A percentile compares a stretch with the other conserved stretches of the same genome.
Evolutionary conservation across 164 flowering plant species (phyloP).

Genomic region (Aristolochia californica): DNA sequence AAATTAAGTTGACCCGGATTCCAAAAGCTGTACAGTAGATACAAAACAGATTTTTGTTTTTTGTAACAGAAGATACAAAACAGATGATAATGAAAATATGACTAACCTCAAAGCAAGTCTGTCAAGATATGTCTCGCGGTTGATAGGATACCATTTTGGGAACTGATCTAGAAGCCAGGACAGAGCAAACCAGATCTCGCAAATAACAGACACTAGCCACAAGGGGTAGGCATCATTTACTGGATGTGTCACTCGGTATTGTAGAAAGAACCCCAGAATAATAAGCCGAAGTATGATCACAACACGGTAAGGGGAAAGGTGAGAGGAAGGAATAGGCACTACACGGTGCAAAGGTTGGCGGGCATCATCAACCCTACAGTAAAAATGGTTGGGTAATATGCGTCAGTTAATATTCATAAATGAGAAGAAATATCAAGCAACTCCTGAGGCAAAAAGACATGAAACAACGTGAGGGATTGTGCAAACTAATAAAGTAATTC

Average conservation of each 20-base stretch:
- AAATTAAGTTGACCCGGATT: background rate
- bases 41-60: too few species aligned
- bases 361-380: conserved; percentile 78
- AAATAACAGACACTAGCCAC: conserved; percentile 88
- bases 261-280: conserved; percentile 82
- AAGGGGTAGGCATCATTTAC: conserved; percentile 83
- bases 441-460: too few species aligned
- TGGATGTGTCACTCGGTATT: conserved; percentile 85
- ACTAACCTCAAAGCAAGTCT: conserved; percentile 86
- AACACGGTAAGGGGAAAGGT: conserved; percentile 85
- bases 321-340: conserved; percentile 76
- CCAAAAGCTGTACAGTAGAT: background rate
- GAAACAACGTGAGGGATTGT: background rate
- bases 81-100: background rate
- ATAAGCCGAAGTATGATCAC: conserved; percentile 89
- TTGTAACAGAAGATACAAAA: background rate
- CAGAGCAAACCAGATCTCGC: conserved; percentile 98
- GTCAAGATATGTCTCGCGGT: conserved; percentile 94
- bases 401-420: background rate
- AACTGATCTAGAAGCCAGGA: conserved; percentile 99
- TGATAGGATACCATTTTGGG: conserved; percentile 93
- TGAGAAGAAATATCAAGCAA: background rate
- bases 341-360: conserved; percentile 81
- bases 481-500: background rate
- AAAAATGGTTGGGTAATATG: background rate